A percentile compares a stretch with the other conserved stretches of the same genome.
Evolutionary conservation across 331 rosid species (phyloP).

Genomic region (Quercus phellos): DNA sequence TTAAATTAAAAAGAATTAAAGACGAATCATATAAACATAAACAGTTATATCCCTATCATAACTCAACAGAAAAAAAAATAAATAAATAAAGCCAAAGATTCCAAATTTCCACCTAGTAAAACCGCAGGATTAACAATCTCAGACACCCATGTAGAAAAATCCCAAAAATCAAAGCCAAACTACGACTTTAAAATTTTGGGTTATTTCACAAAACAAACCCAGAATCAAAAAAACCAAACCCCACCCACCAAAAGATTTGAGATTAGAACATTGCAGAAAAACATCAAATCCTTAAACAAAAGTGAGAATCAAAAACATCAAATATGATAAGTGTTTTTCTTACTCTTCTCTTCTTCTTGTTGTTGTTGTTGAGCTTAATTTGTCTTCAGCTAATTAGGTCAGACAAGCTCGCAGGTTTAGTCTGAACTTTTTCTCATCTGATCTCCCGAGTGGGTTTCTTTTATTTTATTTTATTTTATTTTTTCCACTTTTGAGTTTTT

Average conservation of each 20-base stretch:
- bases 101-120: neutral
- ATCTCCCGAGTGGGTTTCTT: neutral
- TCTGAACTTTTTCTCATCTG: neutral
- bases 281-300: neutral
- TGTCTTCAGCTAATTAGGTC: neutral
- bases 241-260: neutral
- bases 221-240: neutral
- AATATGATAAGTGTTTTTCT: neutral
- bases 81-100: neutral
- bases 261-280: neutral
- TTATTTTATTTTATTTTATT: neutral
- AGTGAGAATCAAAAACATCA: neutral
- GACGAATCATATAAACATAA: neutral
- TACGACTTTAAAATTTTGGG: neutral
- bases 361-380: neutral
- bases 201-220: neutral
- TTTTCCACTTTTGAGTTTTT: neutral
- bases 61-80: neutral
- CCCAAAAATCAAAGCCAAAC: neutral
- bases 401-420: conserved; percentile 2
- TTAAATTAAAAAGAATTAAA: neutral
- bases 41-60: neutral
- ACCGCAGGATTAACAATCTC: neutral
- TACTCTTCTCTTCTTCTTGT: neutral
- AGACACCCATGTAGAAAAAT: neutral